Percentiles rank a stretch among this genome's conserved stretches.
Evolutionary conservation across 2,329 filamentous ascomycete species (phyloP).

Genomic region (Cadophora sp.): DNA sequence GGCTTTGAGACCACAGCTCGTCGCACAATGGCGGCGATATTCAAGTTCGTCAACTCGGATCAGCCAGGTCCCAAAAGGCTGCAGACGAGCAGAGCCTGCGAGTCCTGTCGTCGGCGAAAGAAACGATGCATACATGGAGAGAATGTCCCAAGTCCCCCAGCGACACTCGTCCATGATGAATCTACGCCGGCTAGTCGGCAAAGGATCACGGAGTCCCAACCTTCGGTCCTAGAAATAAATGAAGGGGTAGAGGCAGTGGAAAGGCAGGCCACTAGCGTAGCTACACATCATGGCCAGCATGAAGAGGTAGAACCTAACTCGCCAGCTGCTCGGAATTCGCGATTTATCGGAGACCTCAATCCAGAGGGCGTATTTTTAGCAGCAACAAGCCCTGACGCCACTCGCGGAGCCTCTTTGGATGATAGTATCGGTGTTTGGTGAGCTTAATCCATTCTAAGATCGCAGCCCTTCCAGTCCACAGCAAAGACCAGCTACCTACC

Average conservation of each 20-base stretch:
- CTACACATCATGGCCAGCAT: conserved; percentile 2
- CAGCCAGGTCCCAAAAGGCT: conserved; percentile 59
- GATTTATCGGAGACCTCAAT: conserved; percentile 65
- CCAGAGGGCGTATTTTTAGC: conserved; percentile 66
- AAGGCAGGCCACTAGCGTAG: background rate
- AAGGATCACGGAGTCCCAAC: background rate
- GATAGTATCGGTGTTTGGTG: conserved; percentile 63
- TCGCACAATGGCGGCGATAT: conserved; percentile 42
- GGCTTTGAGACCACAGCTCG: too few relatives aligned
- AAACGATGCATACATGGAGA: conserved; percentile 51
- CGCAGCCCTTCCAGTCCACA: background rate
- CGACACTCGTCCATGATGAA: background rate
- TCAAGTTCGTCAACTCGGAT: conserved; percentile 65
- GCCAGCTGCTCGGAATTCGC: conserved; percentile 34
- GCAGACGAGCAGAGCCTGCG: conserved; percentile 65
- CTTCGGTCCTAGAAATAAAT: background rate
- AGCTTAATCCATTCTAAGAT: background rate
- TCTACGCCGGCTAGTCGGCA: background rate
- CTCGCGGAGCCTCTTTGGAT: conserved; percentile 51
- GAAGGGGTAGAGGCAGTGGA: background rate
- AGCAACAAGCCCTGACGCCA: conserved; percentile 53
- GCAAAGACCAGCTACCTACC: background rate
- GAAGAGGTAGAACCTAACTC: background rate
- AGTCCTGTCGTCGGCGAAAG: conserved; percentile 54
- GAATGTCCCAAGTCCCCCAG: background rate